Evolutionary conservation across 1,139 yeast species (phyloP).

Genomic region (Candida glucosophila): DNA sequence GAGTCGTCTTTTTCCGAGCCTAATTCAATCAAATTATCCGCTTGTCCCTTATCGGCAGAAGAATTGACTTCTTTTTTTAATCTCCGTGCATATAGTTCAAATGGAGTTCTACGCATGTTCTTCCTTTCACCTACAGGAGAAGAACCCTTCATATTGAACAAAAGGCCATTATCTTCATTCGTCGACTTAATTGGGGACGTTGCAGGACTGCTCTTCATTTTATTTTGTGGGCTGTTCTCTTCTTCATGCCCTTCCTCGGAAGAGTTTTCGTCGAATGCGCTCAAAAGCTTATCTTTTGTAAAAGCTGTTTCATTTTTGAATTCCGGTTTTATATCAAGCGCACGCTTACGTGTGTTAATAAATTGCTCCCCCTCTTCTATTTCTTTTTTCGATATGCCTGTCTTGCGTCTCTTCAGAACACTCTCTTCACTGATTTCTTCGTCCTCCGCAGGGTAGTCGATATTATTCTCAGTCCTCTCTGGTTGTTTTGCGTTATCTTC

Average conservation of each 20-base stretch:
- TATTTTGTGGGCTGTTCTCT: conserved; percentile 2
- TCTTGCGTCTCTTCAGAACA: conserved; percentile 13
- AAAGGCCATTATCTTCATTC: conserved; percentile 19
- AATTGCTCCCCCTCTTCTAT: conserved; percentile 27
- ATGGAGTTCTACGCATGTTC: conserved; percentile 18
- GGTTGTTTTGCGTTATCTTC: conserved; percentile 24
- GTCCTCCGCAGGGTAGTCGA: too few species aligned
- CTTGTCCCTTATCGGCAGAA: conserved; percentile 34
- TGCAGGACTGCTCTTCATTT: conserved; percentile 17
- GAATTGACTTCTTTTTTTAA: conserved; percentile 19
- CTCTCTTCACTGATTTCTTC: conserved; percentile 20
- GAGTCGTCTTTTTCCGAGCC: conserved; percentile 29
- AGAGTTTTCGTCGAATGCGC: conserved; percentile 25
- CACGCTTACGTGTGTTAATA: conserved; percentile 28
- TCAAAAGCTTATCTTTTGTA: conserved; percentile 24
- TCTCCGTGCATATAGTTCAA: conserved; percentile 28
- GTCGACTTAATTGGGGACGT: conserved; percentile 9
- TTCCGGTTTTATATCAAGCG: conserved; percentile 23
- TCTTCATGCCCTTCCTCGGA: conserved; percentile 8
- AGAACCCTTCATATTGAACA: too few species aligned
- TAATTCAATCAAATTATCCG: conserved; percentile 11
- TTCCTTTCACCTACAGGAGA: too few species aligned
- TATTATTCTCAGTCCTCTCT: too few species aligned
- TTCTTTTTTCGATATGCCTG: conserved; percentile 13
- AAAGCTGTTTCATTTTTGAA: conserved; percentile 21